Percentiles rank a stretch among this genome's conserved stretches.
phyloP scores from a whole-genome alignment of 305 asterid species.

The Galium porrigens region DNA sequence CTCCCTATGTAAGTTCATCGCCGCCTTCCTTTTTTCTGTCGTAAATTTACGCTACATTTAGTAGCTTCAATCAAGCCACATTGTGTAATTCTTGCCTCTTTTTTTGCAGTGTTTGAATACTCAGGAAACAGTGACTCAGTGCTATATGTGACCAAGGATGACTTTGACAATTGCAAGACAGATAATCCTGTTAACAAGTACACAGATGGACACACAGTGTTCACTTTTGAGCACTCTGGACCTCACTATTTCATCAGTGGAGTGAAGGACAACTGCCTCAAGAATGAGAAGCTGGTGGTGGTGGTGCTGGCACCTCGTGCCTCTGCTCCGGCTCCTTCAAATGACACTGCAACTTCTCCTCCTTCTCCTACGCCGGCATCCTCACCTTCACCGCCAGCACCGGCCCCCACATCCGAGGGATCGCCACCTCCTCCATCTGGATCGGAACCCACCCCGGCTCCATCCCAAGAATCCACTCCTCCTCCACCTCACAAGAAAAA shows the following conservation, averaged over 20 bases:
- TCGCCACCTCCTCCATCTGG: constrained; percentile 33
- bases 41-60: background rate
- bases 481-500: constrained; percentile 25
- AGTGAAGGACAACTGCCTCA: constrained; percentile 46
- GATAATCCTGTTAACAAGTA: constrained; percentile 36
- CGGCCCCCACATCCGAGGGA: constrained; percentile 36
- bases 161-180: constrained; percentile 52
- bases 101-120: constrained; percentile 50
- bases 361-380: no score
- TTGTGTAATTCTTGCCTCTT: background rate
- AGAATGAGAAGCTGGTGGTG: constrained; percentile 50
- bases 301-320: constrained; percentile 50
- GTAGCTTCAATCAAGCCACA: background rate
- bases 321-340: constrained; percentile 25
- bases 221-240: constrained; percentile 52
- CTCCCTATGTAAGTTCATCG: constrained; percentile 16
- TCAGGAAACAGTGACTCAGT: constrained; percentile 48
- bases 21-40: background rate
- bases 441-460: constrained; percentile 40
- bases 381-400: no score
- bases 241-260: constrained; percentile 79
- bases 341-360: constrained; percentile 20
- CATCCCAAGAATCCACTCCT: constrained; percentile 32
- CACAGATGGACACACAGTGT: constrained; percentile 47
- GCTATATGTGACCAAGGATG: constrained; percentile 48